Evolutionary conservation across 192 early-diverging fungal species (phyloP), one percentile per base, ranked within the genome.

Genomic region (Backusella tuberculispora): DNA sequence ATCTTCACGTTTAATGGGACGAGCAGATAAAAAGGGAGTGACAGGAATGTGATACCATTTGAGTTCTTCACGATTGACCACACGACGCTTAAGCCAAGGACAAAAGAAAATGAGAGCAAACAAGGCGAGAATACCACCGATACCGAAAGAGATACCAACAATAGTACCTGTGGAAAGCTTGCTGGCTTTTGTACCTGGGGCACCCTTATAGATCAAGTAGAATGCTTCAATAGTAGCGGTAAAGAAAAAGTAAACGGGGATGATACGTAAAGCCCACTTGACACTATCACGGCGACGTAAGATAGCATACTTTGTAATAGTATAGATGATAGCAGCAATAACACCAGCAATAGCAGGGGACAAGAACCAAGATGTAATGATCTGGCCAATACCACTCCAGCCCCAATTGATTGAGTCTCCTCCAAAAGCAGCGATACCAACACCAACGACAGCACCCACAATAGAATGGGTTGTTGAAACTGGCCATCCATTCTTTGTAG

Each of bases 391-490:
- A 41, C 77, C 80, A 38, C 48, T 68, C 77, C 82, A 88, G 26
- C 75, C 76, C 92, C 92, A 95, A 63, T 88, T 79, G 67, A 94
- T 86, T 66, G 88, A 77, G 13, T 77, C 71, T 29, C 77, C 78
- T 47, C 92, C 92, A 67, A 90, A 93, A 12, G 87, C 90, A 74
- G 93, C 81, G 64, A 95, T 90, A 74, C 93, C 92, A 17, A 90
- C 86, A 74, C 94, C 91, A 47, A 85, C 80, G 69, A 96, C 83
- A 38, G 90, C 92, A 74, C 93, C 94, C 48, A 96, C 90, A 78
- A 96, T 95, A 63, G 91, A 88, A 76, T 95, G 94, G 13, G 94
- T 94, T 21, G 94, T 93, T 50, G 88, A 91, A 21, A 95, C 92
- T 15, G 93, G 94, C 73, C 83, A 82, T 12, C 92, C 93, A 17